phyloP scores from a whole-genome alignment of 352 stramenopile genomes.

The Globisporangium splendens region DNA sequence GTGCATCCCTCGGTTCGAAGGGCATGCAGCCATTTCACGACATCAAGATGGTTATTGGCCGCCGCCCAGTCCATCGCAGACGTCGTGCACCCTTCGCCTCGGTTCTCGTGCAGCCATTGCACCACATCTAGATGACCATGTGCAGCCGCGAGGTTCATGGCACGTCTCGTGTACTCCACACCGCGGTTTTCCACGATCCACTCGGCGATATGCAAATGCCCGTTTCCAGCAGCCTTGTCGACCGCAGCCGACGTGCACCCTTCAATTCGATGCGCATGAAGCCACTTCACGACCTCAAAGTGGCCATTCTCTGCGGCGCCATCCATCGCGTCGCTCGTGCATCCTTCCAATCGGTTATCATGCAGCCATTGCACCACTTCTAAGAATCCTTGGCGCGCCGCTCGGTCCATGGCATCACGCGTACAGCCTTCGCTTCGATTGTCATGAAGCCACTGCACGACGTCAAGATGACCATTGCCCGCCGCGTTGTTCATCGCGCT shows the following conservation, averaged over 20 bases:
- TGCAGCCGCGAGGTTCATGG: slow-evolving; percentile 4
- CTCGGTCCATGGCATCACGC: slow-evolving; percentile 3
- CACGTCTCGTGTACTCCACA: background rate
- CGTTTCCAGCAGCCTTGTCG: slow-evolving; percentile 4
- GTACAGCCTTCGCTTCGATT: slow-evolving; percentile 6
- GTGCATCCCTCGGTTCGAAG: slow-evolving; percentile 15
- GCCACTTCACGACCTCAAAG: background rate
- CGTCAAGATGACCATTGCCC: background rate
- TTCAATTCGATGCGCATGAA: slow-evolving; percentile 1
- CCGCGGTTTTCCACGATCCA: slow-evolving; percentile 7
- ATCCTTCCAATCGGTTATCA: background rate
- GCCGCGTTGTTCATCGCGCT: slow-evolving; percentile 8
- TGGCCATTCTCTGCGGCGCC: background rate
- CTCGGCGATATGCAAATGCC: background rate
- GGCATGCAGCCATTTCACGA: slow-evolving; percentile 13
- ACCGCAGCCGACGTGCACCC: slow-evolving; percentile 6
- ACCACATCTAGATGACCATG: slow-evolving; percentile 5
- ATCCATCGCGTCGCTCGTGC: background rate
- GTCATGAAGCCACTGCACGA: slow-evolving; percentile 5
- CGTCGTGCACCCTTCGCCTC: background rate
- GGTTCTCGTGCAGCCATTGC: slow-evolving; percentile 8
- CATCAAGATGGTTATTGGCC: background rate
- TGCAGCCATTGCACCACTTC: slow-evolving; percentile 10
- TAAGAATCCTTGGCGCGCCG: background rate
- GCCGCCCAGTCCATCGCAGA: slow-evolving; percentile 8